Base-by-base conservation (phyloP, 2,329 filamentous ascomycete genomes). In the Talaromyces sp. region DNA sequence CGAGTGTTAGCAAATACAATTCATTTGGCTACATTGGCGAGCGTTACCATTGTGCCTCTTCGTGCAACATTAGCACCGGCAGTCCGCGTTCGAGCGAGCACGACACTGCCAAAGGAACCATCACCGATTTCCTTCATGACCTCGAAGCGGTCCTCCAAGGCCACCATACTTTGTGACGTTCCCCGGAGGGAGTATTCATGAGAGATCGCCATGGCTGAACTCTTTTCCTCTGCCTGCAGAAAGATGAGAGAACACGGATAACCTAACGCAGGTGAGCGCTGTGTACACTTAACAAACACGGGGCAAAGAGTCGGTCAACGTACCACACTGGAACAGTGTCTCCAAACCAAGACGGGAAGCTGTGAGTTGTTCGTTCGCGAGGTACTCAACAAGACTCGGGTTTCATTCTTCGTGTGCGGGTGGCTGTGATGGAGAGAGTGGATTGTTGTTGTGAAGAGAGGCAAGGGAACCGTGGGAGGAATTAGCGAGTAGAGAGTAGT, bases 121-220 rank as follows among this genome's bases (percentile, higher is more conserved):
- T 99, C 95, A 55, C 95, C 95, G 74, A 99, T 96, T 72, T 99
- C 95, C 78, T 98, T 99, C 73, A 99, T 81, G 59, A 99, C 88
- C 77, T 99, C 93, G 74, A 97, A 99, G 68, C 93, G 88, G 73
- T 99, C 95, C 74, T 97, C 93, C 58, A 99, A 86, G 62, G 75
- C 78, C 73, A 78, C 82, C 70, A 74, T 81, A 66, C 74, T 75
- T 65, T 75, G 80, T 59, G 84, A 80, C 67, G 86, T 84, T 75
- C 85, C 85, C 73, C 89, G 85, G 69, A 87, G 85, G 76, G 88
- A 84, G 70, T 86, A 79, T 71, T 93, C 91, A 75, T 87, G 87
- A 71, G 85, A 83, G 76, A 91, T 86, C 52, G 89, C 90, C 90
- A 96, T 96, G 67, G 71, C 86, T 76, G 58, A 62, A 32, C 49